Base-by-base conservation (phyloP, 768 basidiomycete species). In the Mrakia blollopis region DNA sequence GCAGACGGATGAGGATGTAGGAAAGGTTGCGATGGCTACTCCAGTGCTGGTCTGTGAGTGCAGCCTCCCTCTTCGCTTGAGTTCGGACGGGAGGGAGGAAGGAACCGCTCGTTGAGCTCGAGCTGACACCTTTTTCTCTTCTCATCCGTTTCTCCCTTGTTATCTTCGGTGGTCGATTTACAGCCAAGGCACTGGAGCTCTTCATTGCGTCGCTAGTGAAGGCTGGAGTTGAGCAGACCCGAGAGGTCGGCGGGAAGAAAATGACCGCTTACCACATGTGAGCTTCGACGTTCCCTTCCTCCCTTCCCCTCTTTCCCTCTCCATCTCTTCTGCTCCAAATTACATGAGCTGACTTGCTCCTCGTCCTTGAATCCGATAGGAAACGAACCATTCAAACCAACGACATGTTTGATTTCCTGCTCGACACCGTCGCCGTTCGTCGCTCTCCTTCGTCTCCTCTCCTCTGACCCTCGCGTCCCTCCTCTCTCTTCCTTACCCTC, bases 1-100 rank as follows among this genome's bases (percentile, higher is more conserved):
- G 93, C 96, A 98, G 86, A 94, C 94, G 83, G 96, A 98, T 82
- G 96, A 98, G 82, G 96, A 98, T 82, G 96, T 98, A 28, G 96
- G 96, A 76, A 98, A 98, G 83, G 93, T 98, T 44, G 94, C 96
- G 3, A 93, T 94, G 82, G 94, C 93, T 37, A 96, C 95, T 6
- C 96, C 96, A 0, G 88, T 98, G 78, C 92, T 98, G 76, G 97
- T 98, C 81, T 98, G 96, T 97, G 81, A 83, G 93, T 88, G 3
- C 41, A 39, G 47, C 47, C 11, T 16, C 18, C 2, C 18, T 50
- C 14, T 50, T 50, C 47, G 47, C 16, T 50, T 50, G 47, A 50
- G 47, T 18, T 50, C 18, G 16, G 47, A 50, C 16, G 47, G 47
- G 47, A 50, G 18, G 47, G 47, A 50, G 18, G 47, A 50, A 50